These are phyloP conservation scores for Xenosphaeropsis pyriputrescens DNA, from an alignment of 2,329 filamentous ascomycete species.

Conservation along the genomic window DNA sequence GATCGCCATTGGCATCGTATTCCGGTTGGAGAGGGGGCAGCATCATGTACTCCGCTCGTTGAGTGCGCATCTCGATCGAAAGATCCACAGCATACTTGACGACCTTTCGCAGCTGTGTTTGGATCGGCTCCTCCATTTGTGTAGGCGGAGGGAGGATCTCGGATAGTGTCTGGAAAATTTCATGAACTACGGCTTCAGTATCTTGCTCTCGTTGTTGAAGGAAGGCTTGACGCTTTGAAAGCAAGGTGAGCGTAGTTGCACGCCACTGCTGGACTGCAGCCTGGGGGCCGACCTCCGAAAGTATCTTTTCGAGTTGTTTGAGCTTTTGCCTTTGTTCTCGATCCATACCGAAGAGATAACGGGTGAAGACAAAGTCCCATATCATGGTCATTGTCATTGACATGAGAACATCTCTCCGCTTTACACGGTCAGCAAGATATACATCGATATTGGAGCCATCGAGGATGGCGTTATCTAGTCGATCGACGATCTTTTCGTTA, in stretches of 20 bases:
- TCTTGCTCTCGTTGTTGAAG: conserved; percentile 71
- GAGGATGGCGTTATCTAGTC: conserved; percentile 84
- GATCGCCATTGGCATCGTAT: conserved; percentile 85
- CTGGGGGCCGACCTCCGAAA: conserved; percentile 74
- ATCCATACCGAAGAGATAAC: conserved; percentile 98
- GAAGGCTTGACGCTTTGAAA: conserved; percentile 71
- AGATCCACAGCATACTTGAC: conserved; percentile 80
- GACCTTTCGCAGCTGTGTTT: conserved; percentile 74
- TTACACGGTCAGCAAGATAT: conserved; percentile 77
- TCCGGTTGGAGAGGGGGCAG: conserved; percentile 87
- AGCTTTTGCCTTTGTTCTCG: conserved; percentile 94
- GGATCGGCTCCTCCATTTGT: conserved; percentile 65
- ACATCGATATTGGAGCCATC: conserved; percentile 87
- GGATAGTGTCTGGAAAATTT: conserved; percentile 72
- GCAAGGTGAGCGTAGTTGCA: conserved; percentile 80
- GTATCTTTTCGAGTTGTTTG: conserved; percentile 84
- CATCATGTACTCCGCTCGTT: conserved; percentile 97
- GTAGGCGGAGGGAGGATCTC: conserved; percentile 76
- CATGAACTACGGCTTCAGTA: conserved; percentile 89
- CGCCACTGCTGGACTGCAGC: conserved; percentile 95
- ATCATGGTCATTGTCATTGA: conserved; percentile 98
- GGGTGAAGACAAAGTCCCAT: conserved; percentile 96
- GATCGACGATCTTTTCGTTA: conserved; percentile 85
- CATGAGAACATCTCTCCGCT: conserved; percentile 91
- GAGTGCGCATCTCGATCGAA: conserved; percentile 92